A percentile compares a stretch with the other conserved stretches of the same genome.
phyloP scores from a whole-genome alignment of 2,329 filamentous ascomycete species.

The Raffaelea ambrosiae region DNA sequence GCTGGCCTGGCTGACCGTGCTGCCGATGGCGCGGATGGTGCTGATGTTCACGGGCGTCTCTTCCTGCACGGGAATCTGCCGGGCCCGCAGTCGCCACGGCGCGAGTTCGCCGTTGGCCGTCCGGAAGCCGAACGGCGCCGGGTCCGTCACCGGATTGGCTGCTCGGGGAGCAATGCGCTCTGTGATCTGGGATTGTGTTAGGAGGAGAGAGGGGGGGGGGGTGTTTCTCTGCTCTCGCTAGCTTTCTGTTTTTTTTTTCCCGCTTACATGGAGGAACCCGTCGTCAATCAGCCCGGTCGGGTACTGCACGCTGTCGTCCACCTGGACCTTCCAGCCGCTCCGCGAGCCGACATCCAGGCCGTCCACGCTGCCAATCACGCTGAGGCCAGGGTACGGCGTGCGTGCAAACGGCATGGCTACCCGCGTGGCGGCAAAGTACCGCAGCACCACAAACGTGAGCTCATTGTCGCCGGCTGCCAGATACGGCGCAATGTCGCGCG shows the following conservation, averaged over 20 bases:
- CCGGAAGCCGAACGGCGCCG: conserved; percentile 20
- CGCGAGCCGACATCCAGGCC: conserved; percentile 8
- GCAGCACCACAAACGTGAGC: conserved; percentile 18
- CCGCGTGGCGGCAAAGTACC: conserved; percentile 17
- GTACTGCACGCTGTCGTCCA: conserved; percentile 17
- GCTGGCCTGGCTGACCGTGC: background rate
- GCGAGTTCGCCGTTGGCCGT: conserved; percentile 28
- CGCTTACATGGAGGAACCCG: conserved; percentile 29
- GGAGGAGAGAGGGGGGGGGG: too few relatives aligned
- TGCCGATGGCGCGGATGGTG: conserved; percentile 16
- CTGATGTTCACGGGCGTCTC: conserved; percentile 14
- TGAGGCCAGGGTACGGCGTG: conserved; percentile 19
- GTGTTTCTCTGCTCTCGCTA: too few relatives aligned
- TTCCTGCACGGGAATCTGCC: conserved; percentile 26
- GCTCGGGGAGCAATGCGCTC: conserved; percentile 11
- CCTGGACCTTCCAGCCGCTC: conserved; percentile 16
- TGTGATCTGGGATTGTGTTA: conserved; percentile 12
- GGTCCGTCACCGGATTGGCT: conserved; percentile 1
- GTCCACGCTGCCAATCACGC: conserved; percentile 15
- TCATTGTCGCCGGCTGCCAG: conserved; percentile 19
- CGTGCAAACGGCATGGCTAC: conserved; percentile 23
- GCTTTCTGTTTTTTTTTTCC: too few relatives aligned
- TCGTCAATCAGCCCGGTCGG: conserved; percentile 24
- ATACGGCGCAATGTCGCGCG: conserved; percentile 18
- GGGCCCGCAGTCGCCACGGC: conserved; percentile 28